phyloP scores from a whole-genome alignment of 2,329 filamentous ascomycete genomes.

The Colletotrichum cereale region DNA sequence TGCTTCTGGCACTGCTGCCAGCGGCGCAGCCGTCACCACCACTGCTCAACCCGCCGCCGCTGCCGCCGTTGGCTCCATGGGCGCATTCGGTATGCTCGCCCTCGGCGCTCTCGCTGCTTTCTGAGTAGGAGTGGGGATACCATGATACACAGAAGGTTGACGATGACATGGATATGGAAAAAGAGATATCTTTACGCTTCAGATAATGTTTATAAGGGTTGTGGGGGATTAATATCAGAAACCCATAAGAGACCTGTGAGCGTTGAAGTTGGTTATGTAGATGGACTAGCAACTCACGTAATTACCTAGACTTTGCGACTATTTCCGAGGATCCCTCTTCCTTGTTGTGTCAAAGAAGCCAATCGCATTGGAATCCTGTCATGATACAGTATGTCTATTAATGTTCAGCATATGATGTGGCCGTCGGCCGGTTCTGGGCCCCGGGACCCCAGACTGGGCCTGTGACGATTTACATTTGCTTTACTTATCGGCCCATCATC shows the following conservation, averaged over 20 bases:
- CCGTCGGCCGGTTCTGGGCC: fast-evolving
- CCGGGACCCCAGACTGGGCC: not conserved
- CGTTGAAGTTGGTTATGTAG: not conserved
- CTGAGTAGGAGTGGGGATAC: not conserved
- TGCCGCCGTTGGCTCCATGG: constrained; percentile 12
- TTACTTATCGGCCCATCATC: not conserved
- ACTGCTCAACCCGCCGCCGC: constrained; percentile 18
- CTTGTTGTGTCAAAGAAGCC: no score
- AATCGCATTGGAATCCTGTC: no score
- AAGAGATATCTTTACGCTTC: not conserved
- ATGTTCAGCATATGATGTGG: no score
- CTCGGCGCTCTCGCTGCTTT: constrained; percentile 37
- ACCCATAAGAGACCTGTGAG: not conserved
- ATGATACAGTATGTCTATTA: no score
- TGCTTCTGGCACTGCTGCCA: not conserved
- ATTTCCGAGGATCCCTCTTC: no score
- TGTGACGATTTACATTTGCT: not conserved
- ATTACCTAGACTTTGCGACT: no score
- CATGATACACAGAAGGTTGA: not conserved
- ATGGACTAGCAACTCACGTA: no score
- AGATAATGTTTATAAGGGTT: not conserved
- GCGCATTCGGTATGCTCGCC: constrained; percentile 27
- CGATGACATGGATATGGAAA: not conserved
- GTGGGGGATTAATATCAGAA: not conserved
- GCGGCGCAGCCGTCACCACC: not conserved